Base-by-base conservation (phyloP, 768 basidiomycete species). In the Coprinopsis strossmayeri region DNA sequence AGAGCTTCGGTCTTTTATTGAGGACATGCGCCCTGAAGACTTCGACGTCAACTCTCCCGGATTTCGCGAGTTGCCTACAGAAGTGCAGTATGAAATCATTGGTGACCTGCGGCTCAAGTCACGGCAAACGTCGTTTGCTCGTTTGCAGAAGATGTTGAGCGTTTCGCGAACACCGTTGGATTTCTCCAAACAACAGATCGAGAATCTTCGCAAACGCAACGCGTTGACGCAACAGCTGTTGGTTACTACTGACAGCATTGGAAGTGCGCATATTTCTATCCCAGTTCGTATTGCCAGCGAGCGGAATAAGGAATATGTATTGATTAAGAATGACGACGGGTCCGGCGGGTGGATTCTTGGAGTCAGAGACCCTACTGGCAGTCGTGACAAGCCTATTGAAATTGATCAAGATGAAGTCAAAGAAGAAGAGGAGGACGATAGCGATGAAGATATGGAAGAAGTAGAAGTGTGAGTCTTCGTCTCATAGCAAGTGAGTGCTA, bases 21-120 rank as follows among this genome's bases (percentile, higher is more conserved):
- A 97, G 50, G 89, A 94, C 38, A 94, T 97, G 84, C 81, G 85
- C 1, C 93, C 94, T 0, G 92, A 93, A 58, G 93, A 98, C 59
- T 90, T 98, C 57, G 95, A 98, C 60, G 79, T 96, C 48, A 77
- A 82, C 15, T 93, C 93, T 1, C 78, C 90, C 3, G 90, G 84
- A 17, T 99, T 99, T 62, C 79, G 84, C 20, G 88, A 91, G 53
- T 78, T 98, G 2, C 94, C 96, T 2, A 95, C 91, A 0, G 94
- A 98, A 63, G 82, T 96, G 18, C 92, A 99, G 58, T 99, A 98
- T 66, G 96, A 99, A 69, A 95, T 99, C 55, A 84, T 98, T 27
- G 94, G 95, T 46, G 96, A 99, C 69, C 72, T 98, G 41, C 82
- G 96, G 2, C 73, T 96, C 49, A 93, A 92, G 64, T 97, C 94